Conservation (phyloP, 1,284 basidiomycete species). For the Ceratobasidium sp. region DNA sequence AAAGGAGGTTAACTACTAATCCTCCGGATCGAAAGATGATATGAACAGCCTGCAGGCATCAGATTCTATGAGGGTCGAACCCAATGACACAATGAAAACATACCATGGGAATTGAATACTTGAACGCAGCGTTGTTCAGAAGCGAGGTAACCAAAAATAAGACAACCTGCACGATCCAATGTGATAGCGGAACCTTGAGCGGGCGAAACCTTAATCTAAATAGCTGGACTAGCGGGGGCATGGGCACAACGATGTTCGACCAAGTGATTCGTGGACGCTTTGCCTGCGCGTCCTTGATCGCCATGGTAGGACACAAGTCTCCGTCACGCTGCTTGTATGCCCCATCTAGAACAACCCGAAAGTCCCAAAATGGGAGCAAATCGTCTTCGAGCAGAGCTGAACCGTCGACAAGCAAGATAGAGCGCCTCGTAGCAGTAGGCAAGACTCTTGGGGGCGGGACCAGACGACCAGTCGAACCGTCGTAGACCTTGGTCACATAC, state of each 20-base stretch:
- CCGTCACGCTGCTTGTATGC: background rate
- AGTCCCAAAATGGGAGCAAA: slow-evolving; percentile 15
- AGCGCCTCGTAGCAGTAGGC: slow-evolving; percentile 22
- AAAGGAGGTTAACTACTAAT: slow-evolving; percentile 79
- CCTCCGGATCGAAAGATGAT: slow-evolving; percentile 95
- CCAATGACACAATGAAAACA: background rate
- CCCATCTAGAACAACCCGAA: background rate
- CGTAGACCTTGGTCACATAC: slow-evolving; percentile 24
- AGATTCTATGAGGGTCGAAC: too few species aligned
- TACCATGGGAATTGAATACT: slow-evolving; percentile 82
- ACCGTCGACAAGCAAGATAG: slow-evolving; percentile 29
- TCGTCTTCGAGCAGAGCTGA: background rate
- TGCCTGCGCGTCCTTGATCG: background rate
- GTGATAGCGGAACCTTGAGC: slow-evolving; percentile 74
- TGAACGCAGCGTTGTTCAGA: slow-evolving; percentile 92
- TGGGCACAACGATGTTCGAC: slow-evolving; percentile 29
- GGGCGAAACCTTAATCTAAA: slow-evolving; percentile 61
- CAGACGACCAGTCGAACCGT: background rate
- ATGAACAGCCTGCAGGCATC: slow-evolving; percentile 68
- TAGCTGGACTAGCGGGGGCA: slow-evolving; percentile 37
- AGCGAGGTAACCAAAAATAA: slow-evolving; percentile 85
- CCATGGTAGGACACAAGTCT: slow-evolving; percentile 9
- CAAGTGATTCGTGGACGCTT: slow-evolving; percentile 16
- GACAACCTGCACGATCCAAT: slow-evolving; percentile 84
- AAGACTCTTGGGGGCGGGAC: slow-evolving; percentile 1